Percentiles rank a stretch among this genome's conserved stretches.
Evolutionary conservation across 2,329 filamentous ascomycete genomes (phyloP).

Genomic region (Fusarium sulawesiense): DNA sequence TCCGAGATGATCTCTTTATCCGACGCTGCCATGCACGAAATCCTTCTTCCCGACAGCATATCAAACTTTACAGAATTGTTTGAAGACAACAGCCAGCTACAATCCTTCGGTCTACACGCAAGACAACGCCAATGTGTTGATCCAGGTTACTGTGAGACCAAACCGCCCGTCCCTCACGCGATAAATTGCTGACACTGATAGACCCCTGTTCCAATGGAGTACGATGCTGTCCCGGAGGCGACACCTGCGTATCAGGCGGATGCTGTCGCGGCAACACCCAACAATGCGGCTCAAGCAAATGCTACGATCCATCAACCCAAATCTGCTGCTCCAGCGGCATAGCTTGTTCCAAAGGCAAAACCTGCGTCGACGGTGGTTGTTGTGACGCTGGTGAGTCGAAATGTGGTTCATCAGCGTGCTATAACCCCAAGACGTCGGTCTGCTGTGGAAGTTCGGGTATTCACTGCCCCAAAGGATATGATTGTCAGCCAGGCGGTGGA

Average conservation of each 20-base stretch:
- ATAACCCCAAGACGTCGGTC: not conserved
- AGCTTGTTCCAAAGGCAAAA: not conserved
- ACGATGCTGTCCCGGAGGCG: constrained; percentile 4
- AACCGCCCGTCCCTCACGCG: no score
- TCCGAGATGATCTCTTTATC: not conserved
- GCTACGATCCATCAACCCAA: not conserved
- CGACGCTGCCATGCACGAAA: not conserved
- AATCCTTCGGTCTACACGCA: not conserved
- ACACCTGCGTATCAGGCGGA: not conserved
- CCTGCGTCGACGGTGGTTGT: constrained; percentile 1
- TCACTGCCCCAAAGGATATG: not conserved
- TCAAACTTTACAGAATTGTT: constrained; percentile 3
- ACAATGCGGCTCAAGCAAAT: not conserved
- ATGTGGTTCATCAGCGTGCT: constrained; percentile 1
- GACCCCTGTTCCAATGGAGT: constrained; percentile 8
- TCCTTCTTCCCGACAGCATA: not conserved
- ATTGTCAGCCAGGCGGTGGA: constrained; percentile 10
- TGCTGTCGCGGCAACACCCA: constrained; percentile 2
- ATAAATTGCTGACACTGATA: not conserved
- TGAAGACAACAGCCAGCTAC: not conserved
- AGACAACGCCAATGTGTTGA: not conserved
- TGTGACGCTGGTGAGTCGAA: not conserved
- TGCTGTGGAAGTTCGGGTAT: not conserved
- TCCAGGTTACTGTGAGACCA: not conserved
- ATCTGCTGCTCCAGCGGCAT: not conserved